Evolutionary conservation across 768 basidiomycete genomes (phyloP), one percentile per base, ranked within the genome.

Genomic region (Auriculariales sp.): DNA sequence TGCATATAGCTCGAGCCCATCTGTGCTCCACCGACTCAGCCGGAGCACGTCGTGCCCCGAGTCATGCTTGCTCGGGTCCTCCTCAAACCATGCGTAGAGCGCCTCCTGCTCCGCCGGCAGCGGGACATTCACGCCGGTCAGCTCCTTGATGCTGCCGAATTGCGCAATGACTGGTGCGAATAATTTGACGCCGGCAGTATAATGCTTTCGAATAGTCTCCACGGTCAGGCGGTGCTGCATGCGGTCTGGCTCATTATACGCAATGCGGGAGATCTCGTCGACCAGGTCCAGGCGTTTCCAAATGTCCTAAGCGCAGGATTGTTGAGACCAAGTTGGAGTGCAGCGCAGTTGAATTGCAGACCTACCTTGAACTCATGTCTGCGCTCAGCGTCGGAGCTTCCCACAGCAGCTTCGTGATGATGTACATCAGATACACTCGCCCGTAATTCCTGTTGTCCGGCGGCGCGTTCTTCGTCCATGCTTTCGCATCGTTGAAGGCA

Each of bases 381-480:
- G 59, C 49, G 50, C 71, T 72, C 32, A 78, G 54, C 24, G 76
- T 68, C 0, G 71, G 65, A 2, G 78, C 78, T 39, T 66, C 69
- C 48, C 78, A 66, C 3, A 73, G 64, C 28, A 83, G 61, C 4
- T 67, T 70, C 32, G 81, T 65, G 15, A 77, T 57, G 15, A 79
- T 71, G 58, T 71, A 72, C 78, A 79, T 79, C 56, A 77, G 75
- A 10, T 74, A 57, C 3, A 80, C 71, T 31, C 69, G 72, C 62
- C 73, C 73, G 71, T 78, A 74, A 55, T 79, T 68, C 12, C 76
- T 65, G 45, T 74, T 73, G 56, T 82, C 80, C 0, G 79, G 81
- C 0, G 80, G 78, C 0, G 79, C 77, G 39, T 74, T 62, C 0
- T 64, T 61, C 2, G 79, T 64, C 58, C 74, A 83, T 1, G 62